Evolutionary conservation across 176 grass and related monocot species (phyloP).

Genomic region (Sorghum bicolor): DNA sequence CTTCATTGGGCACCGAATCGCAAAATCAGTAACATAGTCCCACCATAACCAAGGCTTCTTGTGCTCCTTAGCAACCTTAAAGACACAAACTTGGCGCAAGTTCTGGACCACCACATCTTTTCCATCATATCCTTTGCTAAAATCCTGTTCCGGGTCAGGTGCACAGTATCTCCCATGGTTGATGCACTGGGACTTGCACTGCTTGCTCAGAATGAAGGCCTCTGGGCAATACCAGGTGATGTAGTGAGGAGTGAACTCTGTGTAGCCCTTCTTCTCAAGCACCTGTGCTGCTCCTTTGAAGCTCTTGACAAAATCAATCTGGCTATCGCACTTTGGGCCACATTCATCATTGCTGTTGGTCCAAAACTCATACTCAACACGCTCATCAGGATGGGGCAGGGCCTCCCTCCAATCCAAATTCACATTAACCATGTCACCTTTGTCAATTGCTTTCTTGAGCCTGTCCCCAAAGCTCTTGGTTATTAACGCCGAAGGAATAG

Average conservation of each 20-base stretch:
- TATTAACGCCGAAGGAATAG: conserved; percentile 76
- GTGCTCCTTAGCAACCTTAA: conserved; percentile 70
- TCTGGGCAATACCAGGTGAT: conserved; percentile 90
- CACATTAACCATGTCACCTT: conserved; percentile 76
- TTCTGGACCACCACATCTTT: conserved; percentile 94
- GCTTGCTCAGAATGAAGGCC: conserved; percentile 64
- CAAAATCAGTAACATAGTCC: conserved; percentile 91
- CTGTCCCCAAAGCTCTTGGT: conserved; percentile 67
- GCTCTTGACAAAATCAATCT: conserved; percentile 87
- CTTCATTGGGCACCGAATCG: conserved; percentile 85
- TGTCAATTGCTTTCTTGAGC: conserved; percentile 54
- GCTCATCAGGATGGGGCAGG: conserved; percentile 76
- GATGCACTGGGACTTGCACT: conserved; percentile 82
- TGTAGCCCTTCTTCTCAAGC: conserved; percentile 87
- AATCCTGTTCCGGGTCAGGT: conserved; percentile 85
- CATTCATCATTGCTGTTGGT: conserved; percentile 93
- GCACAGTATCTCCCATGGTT: conserved; percentile 77
- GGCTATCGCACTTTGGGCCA: conserved; percentile 78
- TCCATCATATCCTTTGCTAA: conserved; percentile 93
- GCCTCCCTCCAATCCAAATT: conserved; percentile 93
- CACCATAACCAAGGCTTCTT: conserved; percentile 87
- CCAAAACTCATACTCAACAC: conserved; percentile 92
- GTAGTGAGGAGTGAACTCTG: conserved; percentile 79
- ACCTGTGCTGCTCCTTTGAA: conserved; percentile 81
- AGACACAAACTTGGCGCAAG: conserved; percentile 75